Conservation (phyloP, 768 basidiomycete species). For the Gloeostereum incarnatum region DNA sequence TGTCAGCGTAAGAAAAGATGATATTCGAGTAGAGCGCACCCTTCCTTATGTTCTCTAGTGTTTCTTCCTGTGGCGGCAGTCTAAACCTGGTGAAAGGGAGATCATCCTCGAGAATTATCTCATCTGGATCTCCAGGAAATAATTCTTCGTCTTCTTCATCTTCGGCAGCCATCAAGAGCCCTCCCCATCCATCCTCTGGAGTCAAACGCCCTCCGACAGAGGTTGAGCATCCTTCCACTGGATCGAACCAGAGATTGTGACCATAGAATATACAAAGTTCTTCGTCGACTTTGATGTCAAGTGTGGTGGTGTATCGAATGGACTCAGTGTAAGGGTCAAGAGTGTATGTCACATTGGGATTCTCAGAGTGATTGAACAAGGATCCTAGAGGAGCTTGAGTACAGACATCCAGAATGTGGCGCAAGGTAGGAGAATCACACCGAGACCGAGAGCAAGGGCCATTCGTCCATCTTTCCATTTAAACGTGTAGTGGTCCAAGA, state of each 20-base stretch:
- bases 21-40: slow-evolving; percentile 22
- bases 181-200: slow-evolving; percentile 37
- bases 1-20: neutral
- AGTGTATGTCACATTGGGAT: slow-evolving; percentile 62
- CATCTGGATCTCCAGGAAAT: slow-evolving; percentile 27
- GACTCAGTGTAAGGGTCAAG: slow-evolving; percentile 44
- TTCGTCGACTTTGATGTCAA: slow-evolving; percentile 45
- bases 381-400: slow-evolving; percentile 41
- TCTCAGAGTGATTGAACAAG: slow-evolving; percentile 68
- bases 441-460: slow-evolving; percentile 74
- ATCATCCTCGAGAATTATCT: slow-evolving; percentile 43
- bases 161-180: slow-evolving; percentile 23
- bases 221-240: slow-evolving; percentile 15
- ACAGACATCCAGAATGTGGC: too few relatives aligned
- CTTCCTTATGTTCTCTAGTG: slow-evolving; percentile 44
- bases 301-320: slow-evolving; percentile 53
- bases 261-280: slow-evolving; percentile 80
- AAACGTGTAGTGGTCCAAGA: slow-evolving; percentile 71
- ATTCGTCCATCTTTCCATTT: slow-evolving; percentile 65
- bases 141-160: slow-evolving; percentile 15
- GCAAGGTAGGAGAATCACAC: slow-evolving; percentile 22
- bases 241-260: slow-evolving; percentile 56
- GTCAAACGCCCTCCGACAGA: slow-evolving; percentile 9
- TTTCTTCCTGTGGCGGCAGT: slow-evolving; percentile 56
- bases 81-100: slow-evolving; percentile 63